Percentiles rank a stretch among this genome's conserved stretches.
These are phyloP conservation scores for Panicum hallii DNA, from an alignment of 202 grass and related monocot species.

Conservation along the genomic window DNA sequence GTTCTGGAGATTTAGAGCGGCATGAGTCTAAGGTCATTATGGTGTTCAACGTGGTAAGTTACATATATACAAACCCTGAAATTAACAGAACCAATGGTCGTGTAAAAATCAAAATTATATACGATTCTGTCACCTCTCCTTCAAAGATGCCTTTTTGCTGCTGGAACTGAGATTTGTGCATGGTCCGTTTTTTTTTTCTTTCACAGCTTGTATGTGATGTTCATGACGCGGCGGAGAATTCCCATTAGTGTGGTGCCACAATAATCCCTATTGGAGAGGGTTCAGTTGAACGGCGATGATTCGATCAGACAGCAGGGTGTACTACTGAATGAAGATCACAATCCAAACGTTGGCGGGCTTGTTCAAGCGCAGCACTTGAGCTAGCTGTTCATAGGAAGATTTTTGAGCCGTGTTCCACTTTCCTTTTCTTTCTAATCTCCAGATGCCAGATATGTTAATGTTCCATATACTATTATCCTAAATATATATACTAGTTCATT, in stretches of 20 bases:
- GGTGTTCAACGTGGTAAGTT: conserved; percentile 24
- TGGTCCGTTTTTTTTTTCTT: neutral
- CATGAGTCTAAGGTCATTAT: conserved; percentile 31
- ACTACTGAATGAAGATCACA: conserved; percentile 29
- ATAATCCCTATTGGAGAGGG: conserved; percentile 22
- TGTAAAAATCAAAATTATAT: neutral
- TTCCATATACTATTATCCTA: conserved; percentile 24
- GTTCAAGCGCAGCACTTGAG: conserved; percentile 39
- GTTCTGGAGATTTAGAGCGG: conserved; percentile 77
- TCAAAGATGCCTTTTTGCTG: neutral
- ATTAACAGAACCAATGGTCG: neutral
- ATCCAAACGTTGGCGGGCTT: neutral
- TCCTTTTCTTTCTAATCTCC: conserved; percentile 15
- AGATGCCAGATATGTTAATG: conserved; percentile 23
- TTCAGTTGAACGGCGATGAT: conserved; percentile 15
- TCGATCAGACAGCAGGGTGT: neutral
- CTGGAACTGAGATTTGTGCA: conserved; percentile 23
- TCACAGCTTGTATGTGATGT: conserved; percentile 22
- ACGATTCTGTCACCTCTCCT: neutral
- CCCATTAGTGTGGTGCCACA: neutral
- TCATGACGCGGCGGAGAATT: conserved; percentile 10
- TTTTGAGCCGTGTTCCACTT: conserved; percentile 17
- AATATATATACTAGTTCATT: conserved; percentile 25
- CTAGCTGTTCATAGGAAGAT: conserved; percentile 29
- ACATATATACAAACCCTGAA: neutral